Conservation (phyloP, 176 grass and related monocot genomes). For the Ensete ventricosum region DNA sequence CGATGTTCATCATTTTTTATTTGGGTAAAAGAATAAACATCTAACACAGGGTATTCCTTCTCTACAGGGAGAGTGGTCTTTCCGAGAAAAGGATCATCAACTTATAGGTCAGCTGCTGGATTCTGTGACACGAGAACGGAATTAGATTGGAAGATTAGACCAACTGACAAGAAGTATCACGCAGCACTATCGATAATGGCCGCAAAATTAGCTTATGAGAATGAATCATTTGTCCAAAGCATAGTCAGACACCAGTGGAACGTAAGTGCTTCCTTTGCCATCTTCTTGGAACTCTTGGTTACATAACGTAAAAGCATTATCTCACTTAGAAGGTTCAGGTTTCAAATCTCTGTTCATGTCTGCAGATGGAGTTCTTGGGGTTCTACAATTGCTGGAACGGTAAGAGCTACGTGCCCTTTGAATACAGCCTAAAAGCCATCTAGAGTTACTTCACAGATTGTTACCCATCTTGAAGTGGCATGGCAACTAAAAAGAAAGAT, state of each 20-base stretch:
- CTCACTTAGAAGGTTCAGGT: background rate
- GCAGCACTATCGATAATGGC: conserved; percentile 73
- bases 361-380: conserved; percentile 59
- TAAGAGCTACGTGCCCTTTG: conserved; percentile 4
- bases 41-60: too few relatives aligned
- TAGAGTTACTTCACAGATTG: background rate
- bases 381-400: conserved; percentile 81
- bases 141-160: conserved; percentile 49
- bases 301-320: background rate
- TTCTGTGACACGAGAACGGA: conserved; percentile 51
- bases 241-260: conserved; percentile 45
- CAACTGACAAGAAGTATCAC: conserved; percentile 35
- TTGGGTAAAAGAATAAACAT: too few relatives aligned
- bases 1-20: too few relatives aligned
- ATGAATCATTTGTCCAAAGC: conserved; percentile 30
- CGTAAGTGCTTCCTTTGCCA: background rate
- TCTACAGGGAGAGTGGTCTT: conserved; percentile 38
- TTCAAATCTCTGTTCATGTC: background rate
- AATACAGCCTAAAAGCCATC: background rate
- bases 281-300: too few relatives aligned
- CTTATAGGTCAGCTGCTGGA: conserved; percentile 43
- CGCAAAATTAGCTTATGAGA: conserved; percentile 72
- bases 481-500: too few relatives aligned
- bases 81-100: conserved; percentile 37
- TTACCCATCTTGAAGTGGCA: too few relatives aligned